These are phyloP conservation scores for Bombardia bombarda DNA, from an alignment of 495 filamentous ascomycete species.

Conservation along the genomic window DNA sequence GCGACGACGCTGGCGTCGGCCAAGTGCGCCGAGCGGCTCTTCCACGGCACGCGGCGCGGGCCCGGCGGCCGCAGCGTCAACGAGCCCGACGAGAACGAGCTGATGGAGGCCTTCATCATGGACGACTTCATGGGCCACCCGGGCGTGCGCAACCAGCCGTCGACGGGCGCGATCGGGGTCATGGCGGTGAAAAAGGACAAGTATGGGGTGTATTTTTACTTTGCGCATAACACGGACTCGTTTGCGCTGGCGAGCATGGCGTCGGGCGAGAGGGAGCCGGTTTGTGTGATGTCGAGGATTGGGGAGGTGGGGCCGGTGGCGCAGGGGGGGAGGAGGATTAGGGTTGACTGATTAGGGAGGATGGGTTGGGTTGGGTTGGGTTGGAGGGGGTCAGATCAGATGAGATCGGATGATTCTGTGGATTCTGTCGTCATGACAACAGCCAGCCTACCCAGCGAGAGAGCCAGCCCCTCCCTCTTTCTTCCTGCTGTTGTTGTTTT, in stretches of 20 bases:
- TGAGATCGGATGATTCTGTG: no score
- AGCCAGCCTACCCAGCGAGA: no score
- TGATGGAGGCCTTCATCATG: conserved; percentile 61
- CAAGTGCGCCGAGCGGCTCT: conserved; percentile 69
- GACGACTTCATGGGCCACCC: conserved; percentile 80
- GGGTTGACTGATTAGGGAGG: conserved; percentile 14
- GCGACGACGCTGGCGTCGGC: conserved; percentile 79
- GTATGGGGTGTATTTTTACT: conserved; percentile 68
- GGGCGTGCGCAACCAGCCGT: conserved; percentile 62
- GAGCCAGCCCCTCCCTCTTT: no score
- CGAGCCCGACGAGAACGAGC: conserved; percentile 59
- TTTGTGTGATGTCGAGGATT: conserved; percentile 76
- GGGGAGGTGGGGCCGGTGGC: conserved; percentile 30
- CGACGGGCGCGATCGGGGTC: conserved; percentile 71
- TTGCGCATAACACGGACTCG: conserved; percentile 88
- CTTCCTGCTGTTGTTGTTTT: no score
- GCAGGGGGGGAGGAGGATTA: conserved; percentile 43
- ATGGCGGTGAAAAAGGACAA: conserved; percentile 73
- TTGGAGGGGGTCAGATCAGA: no score
- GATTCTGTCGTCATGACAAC: no score
- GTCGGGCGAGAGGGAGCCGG: conserved; percentile 58
- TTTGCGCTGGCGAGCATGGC: conserved; percentile 88
- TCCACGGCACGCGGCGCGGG: conserved; percentile 52
- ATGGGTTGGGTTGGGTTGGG: no score
- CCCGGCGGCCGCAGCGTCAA: conserved; percentile 50